Evolutionary conservation across 345 rosid genomes (phyloP), one percentile per base, ranked within the genome.

Genomic region (Euphorbia lathyris): DNA sequence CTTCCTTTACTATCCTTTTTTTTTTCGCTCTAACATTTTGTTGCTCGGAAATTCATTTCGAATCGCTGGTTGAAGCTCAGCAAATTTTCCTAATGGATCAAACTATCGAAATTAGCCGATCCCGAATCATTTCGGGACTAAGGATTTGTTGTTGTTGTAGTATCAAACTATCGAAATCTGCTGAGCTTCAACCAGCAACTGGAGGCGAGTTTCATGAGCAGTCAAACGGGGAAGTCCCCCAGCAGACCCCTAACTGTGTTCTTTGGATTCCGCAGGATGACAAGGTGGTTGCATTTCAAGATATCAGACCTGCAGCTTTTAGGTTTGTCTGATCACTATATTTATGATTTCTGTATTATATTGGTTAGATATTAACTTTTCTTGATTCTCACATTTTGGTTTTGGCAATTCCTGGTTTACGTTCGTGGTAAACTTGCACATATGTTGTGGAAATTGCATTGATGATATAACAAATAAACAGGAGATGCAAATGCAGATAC

Each of bases 221-320:
- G 48, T 47, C 66, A 40, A 75, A 72, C 63, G 67, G 53, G 19
- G 26, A 48, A 0, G n/a, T 67, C 55, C 56, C 27, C 22, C 26
- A 57, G 67, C 23, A 23, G 14, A 23, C 4, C 66, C 14, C 53
- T 75, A 26, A 71, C 66, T 53, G 42, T 60, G 34, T 38, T 57
- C 16, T 70, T 72, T 59, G 3, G 50, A 30, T 53, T 59, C 47
- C 67, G 78, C 85, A 91, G 97, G 96, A 94, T 74, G 89, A 87
- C 13, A 91, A 82, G 73, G 93, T 91, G 61, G 74, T 90, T 47
- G 96, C 97, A 23, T 91, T 94, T 81, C 88, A 83, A 71, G 97
- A 94, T 67, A 86, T 94, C 76, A 90, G 79, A 42, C 97, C 96
- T 22, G 76, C 97, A 5, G 92, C 97, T 4, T 85, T 75, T 83